A percentile compares a stretch with the other conserved stretches of the same genome.
phyloP scores from a whole-genome alignment of 148 eudicot species.

The Rhododendron kiyosumense region DNA sequence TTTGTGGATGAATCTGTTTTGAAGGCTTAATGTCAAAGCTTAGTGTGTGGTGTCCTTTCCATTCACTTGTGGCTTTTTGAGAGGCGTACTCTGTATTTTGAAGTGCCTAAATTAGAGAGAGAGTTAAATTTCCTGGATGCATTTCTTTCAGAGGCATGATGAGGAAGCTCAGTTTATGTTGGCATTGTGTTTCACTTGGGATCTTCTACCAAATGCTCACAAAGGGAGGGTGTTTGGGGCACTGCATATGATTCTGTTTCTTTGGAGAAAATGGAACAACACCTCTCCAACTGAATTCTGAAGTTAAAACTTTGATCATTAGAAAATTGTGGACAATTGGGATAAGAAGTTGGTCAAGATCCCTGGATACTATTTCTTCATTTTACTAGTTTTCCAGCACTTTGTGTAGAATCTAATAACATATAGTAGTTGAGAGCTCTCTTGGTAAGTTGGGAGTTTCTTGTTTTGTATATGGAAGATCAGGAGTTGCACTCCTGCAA shows the following conservation, averaged over 20 bases:
- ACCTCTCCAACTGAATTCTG: neutral
- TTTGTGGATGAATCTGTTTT: neutral
- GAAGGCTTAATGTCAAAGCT: neutral
- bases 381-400: neutral
- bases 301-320: neutral
- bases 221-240: neutral
- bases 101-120: neutral
- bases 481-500: neutral
- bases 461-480: neutral
- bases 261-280: neutral
- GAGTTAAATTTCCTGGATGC: neutral
- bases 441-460: neutral
- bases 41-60: neutral
- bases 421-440: neutral
- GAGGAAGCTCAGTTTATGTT: neutral
- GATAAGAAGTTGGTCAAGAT: neutral
- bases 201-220: neutral
- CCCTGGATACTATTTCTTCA: neutral
- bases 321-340: neutral
- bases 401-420: neutral
- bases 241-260: neutral
- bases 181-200: neutral
- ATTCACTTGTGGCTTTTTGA: neutral
- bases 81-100: neutral
- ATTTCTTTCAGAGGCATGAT: neutral